These are phyloP conservation scores for Syncephalis plumigaleata DNA, from an alignment of 371 early-diverging fungal species.

Conservation along the genomic window DNA sequence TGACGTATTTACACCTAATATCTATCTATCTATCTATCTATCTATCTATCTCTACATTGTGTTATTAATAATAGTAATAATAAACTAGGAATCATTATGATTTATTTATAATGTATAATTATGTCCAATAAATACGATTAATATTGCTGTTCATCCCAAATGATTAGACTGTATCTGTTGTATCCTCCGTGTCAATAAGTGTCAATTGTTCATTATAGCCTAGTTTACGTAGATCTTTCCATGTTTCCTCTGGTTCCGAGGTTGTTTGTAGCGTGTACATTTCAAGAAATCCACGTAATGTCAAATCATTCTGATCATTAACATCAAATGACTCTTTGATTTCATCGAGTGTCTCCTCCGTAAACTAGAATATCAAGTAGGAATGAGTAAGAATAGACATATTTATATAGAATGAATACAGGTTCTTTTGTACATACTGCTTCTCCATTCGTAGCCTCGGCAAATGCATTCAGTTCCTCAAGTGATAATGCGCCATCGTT, in stretches of 20 bases:
- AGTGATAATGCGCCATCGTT: constrained; percentile 35
- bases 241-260: constrained; percentile 49
- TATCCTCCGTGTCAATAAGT: constrained; percentile 7
- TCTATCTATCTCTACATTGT: too few relatives aligned
- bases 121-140: too few relatives aligned
- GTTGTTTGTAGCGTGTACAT: constrained; percentile 54
- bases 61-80: too few relatives aligned
- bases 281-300: constrained; percentile 43
- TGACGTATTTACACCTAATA: too few relatives aligned
- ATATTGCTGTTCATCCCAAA: too few relatives aligned
- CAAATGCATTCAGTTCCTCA: constrained; percentile 47
- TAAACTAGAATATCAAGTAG: constrained; percentile 25
- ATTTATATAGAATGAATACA: not conserved
- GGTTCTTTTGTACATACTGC: constrained; percentile 21
- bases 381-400: not conserved
- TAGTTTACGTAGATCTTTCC: constrained; percentile 48
- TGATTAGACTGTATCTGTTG: too few relatives aligned
- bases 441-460: constrained; percentile 47
- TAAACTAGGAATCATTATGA: too few relatives aligned
- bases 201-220: constrained; percentile 26
- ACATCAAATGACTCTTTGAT: constrained; percentile 37
- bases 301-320: constrained; percentile 28
- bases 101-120: too few relatives aligned
- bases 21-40: too few relatives aligned
- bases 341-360: constrained; percentile 39